phyloP scores from a whole-genome alignment of 1,139 yeast species.

The Candida tetrigidarum region DNA sequence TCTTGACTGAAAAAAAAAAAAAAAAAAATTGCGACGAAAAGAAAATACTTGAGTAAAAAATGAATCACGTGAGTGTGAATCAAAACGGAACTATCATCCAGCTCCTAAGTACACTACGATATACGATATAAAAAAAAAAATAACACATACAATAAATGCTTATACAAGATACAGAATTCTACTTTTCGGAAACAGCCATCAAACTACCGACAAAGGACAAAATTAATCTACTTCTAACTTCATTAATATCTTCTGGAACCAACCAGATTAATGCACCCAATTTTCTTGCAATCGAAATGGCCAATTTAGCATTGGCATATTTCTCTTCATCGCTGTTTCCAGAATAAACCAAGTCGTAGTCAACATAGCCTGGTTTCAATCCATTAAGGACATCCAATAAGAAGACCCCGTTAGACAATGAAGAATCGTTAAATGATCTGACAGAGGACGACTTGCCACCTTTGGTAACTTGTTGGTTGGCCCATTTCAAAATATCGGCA shows the following conservation, averaged over 20 bases:
- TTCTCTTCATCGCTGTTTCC: slow-evolving; percentile 78
- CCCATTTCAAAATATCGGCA: slow-evolving; percentile 91
- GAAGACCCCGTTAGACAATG: slow-evolving; percentile 77
- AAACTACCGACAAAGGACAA: slow-evolving; percentile 94
- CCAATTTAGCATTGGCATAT: slow-evolving; percentile 94
- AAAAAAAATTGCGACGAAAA: background rate
- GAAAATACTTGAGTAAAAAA: too few species aligned
- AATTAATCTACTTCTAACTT: slow-evolving; percentile 91
- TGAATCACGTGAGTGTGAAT: too few species aligned
- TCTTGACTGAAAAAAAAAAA: background rate
- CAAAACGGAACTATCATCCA: too few species aligned
- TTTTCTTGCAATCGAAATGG: slow-evolving; percentile 97
- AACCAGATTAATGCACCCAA: slow-evolving; percentile 98
- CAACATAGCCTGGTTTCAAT: slow-evolving; percentile 96
- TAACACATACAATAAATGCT: background rate
- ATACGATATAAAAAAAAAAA: background rate
- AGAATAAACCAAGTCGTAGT: slow-evolving; percentile 84
- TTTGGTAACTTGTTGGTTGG: slow-evolving; percentile 78
- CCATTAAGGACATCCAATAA: slow-evolving; percentile 91
- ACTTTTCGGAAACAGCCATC: slow-evolving; percentile 57
- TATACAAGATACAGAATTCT: slow-evolving; percentile 1
- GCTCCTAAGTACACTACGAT: background rate
- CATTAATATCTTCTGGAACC: slow-evolving; percentile 98
- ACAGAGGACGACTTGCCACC: slow-evolving; percentile 76
- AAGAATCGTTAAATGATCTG: slow-evolving; percentile 84